Conservation (phyloP, 2,329 filamentous ascomycete genomes). For the Pseudogymnoascus verrucosus region DNA sequence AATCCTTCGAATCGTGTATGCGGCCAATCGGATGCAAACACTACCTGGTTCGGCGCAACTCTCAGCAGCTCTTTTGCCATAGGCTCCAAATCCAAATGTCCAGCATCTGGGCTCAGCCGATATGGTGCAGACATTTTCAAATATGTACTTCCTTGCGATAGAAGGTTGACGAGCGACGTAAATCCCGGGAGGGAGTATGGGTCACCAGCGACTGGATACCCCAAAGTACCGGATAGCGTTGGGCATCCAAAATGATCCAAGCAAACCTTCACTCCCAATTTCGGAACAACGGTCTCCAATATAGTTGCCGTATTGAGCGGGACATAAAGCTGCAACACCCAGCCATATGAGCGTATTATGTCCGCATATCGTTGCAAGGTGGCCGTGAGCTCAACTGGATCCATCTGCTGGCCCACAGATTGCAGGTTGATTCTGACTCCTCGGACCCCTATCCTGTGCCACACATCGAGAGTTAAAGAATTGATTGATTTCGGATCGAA, state of each 20-base stretch:
- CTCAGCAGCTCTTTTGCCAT: constrained; percentile 42
- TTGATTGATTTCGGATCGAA: constrained; percentile 41
- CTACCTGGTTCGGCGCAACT: constrained; percentile 35
- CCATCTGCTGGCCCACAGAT: constrained; percentile 36
- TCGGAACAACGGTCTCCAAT: constrained; percentile 41
- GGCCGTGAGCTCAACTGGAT: constrained; percentile 32
- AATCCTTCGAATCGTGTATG: constrained; percentile 53
- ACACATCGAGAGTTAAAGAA: constrained; percentile 36
- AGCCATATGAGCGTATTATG: constrained; percentile 40
- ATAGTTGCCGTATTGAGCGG: constrained; percentile 41
- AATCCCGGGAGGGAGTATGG: constrained; percentile 44
- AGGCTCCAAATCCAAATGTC: constrained; percentile 37
- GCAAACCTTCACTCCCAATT: constrained; percentile 44
- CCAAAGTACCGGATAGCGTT: constrained; percentile 24
- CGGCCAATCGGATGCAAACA: constrained; percentile 58
- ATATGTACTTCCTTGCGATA: constrained; percentile 36
- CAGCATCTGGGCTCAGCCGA: constrained; percentile 38
- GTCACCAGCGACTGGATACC: constrained; percentile 19
- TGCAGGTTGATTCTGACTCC: constrained; percentile 53
- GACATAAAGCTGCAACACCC: constrained; percentile 53
- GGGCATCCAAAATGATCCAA: constrained; percentile 54
- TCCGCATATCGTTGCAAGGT: constrained; percentile 41
- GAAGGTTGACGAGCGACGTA: constrained; percentile 37
- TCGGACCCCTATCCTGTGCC: constrained; percentile 50
- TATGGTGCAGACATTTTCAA: constrained; percentile 43